phyloP scores from a whole-genome alignment of 129 eudicot species.

The Artemisia argyi region DNA sequence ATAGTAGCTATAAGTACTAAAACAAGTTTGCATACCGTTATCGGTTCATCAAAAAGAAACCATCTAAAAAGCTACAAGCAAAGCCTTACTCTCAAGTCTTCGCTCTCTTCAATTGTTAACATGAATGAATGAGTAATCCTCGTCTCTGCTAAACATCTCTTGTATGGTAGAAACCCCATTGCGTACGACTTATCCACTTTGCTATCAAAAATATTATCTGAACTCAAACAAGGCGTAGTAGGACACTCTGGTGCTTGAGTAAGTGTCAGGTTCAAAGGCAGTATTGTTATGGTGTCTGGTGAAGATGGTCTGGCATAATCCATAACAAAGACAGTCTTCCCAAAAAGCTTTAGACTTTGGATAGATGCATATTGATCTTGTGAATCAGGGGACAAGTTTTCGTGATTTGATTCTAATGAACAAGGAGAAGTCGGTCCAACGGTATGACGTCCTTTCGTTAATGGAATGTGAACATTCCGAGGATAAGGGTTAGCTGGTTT shows the following conservation, averaged over 20 bases:
- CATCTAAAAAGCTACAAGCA: constrained; percentile 38
- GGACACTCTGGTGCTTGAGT: constrained; percentile 4
- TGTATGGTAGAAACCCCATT: constrained; percentile 59
- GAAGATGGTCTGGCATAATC: constrained; percentile 32
- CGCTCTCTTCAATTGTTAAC: constrained; percentile 34
- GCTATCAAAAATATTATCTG: background rate
- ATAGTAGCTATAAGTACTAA: background rate
- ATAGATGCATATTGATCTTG: constrained; percentile 23
- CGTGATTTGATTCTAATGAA: constrained; percentile 26
- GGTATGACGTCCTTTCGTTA: constrained; percentile 19
- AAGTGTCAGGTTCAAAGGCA: constrained; percentile 19
- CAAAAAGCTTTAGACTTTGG: constrained; percentile 62
- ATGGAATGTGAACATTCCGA: constrained; percentile 46
- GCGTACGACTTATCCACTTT: background rate
- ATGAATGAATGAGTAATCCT: constrained; percentile 29
- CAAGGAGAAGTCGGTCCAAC: constrained; percentile 29
- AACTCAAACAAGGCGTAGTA: background rate
- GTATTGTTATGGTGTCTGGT: constrained; percentile 6
- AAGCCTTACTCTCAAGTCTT: constrained; percentile 44
- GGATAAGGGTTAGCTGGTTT: constrained; percentile 86
- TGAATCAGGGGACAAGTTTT: constrained; percentile 51
- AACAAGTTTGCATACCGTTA: background rate
- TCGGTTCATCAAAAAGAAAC: background rate
- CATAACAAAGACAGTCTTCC: constrained; percentile 49
- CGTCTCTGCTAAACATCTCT: constrained; percentile 55